These are phyloP conservation scores for Neurospora sp. DNA, from an alignment of 495 filamentous ascomycete species.

Conservation along the genomic window DNA sequence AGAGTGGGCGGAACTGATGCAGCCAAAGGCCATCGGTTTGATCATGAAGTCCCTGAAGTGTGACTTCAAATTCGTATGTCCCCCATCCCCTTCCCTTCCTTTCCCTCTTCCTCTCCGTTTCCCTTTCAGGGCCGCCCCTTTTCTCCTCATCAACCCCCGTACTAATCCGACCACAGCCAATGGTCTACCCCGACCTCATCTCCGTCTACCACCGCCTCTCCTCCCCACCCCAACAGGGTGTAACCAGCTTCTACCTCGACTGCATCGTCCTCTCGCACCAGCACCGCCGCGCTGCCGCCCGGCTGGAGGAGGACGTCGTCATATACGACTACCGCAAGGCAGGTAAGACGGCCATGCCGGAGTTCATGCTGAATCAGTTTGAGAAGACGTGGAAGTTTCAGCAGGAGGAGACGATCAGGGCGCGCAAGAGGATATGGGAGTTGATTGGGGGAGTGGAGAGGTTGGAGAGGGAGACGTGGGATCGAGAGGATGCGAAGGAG, in stretches of 20 bases:
- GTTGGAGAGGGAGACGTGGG: slow-evolving; percentile 68
- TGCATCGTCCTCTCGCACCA: slow-evolving; percentile 68
- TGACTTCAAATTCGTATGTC: slow-evolving; percentile 84
- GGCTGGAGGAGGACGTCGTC: slow-evolving; percentile 73
- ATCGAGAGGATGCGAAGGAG: slow-evolving; percentile 58
- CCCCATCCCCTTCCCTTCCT: background rate
- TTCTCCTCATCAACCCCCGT: background rate
- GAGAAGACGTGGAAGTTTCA: slow-evolving; percentile 55
- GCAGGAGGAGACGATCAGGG: slow-evolving; percentile 42
- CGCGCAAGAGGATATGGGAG: slow-evolving; percentile 38
- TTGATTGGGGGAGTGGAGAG: slow-evolving; percentile 45
- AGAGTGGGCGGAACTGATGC: slow-evolving; percentile 64
- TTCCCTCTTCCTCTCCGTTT: background rate
- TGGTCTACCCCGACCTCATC: slow-evolving; percentile 78
- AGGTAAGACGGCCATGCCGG: slow-evolving; percentile 47
- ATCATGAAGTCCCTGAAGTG: slow-evolving; percentile 74
- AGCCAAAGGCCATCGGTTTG: slow-evolving; percentile 55
- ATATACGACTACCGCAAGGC: slow-evolving; percentile 69
- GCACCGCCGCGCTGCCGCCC: slow-evolving; percentile 65
- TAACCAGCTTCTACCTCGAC: slow-evolving; percentile 38
- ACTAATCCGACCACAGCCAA: slow-evolving; percentile 47
- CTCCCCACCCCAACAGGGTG: slow-evolving; percentile 17
- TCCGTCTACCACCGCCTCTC: slow-evolving; percentile 81
- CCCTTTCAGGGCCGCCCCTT: background rate
- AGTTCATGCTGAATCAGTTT: slow-evolving; percentile 60